A percentile compares a stretch with the other conserved stretches of the same genome.
These are phyloP conservation scores for Prunus kanzakura DNA, from an alignment of 306 rosid species.

Conservation along the genomic window DNA sequence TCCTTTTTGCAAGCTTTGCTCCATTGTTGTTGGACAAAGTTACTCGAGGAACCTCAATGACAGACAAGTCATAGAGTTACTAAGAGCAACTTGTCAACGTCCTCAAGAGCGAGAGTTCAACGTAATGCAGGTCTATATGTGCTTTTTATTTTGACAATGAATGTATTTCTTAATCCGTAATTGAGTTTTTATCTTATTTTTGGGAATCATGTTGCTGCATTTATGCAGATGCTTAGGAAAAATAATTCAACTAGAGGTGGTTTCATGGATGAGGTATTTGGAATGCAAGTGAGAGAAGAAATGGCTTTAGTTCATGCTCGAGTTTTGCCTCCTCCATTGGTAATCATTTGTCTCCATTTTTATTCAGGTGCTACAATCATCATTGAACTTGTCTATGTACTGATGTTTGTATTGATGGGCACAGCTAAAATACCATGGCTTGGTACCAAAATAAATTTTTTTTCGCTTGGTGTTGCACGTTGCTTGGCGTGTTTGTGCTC, in stretches of 20 bases:
- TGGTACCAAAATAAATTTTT: too few species aligned
- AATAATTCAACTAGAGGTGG: background rate
- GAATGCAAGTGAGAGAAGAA: constrained; percentile 33
- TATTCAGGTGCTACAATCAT: background rate
- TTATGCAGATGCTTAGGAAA: constrained; percentile 26
- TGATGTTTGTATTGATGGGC: background rate
- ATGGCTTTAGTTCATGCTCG: constrained; percentile 47
- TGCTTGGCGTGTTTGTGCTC: too few species aligned
- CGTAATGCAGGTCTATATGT: constrained; percentile 25
- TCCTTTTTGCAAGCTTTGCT: constrained; percentile 34
- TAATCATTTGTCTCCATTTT: constrained; percentile 3
- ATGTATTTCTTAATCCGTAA: background rate
- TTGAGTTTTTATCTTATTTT: background rate
- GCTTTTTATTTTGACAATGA: background rate
- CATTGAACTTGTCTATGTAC: background rate
- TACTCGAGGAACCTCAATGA: constrained; percentile 56
- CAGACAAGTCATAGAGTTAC: constrained; percentile 46
- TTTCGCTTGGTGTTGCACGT: too few species aligned
- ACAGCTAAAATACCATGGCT: constrained; percentile 60
- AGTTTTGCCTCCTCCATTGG: constrained; percentile 66
- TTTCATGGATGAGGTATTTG: constrained; percentile 27
- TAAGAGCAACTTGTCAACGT: constrained; percentile 72
- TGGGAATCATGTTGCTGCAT: background rate
- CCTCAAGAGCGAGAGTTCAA: constrained; percentile 20
- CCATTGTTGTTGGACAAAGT: constrained; percentile 36